A percentile compares a stretch with the other conserved stretches of the same genome.
Conservation (phyloP, 257 asterid species). For the Capsicum rhomboideum region DNA sequence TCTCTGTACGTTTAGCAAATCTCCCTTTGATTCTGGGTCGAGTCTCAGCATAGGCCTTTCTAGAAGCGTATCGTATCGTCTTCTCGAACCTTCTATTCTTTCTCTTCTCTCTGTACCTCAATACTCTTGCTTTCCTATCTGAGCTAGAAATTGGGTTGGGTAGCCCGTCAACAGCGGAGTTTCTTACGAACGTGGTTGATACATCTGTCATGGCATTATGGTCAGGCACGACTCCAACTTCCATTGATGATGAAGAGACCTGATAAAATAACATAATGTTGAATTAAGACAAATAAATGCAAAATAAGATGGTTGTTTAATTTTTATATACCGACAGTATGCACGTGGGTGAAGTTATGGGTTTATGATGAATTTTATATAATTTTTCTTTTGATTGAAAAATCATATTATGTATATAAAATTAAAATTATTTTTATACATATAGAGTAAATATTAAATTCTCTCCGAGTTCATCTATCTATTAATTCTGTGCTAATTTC, state of each 20-base stretch:
- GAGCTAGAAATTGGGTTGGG: conserved; percentile 36
- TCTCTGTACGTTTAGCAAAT: conserved; percentile 66
- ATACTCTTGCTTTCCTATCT: conserved; percentile 68
- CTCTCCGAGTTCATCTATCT: too few relatives aligned
- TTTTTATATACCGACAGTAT: not conserved
- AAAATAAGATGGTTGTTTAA: not conserved
- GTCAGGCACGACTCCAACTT: conserved; percentile 67
- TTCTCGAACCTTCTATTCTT: conserved; percentile 71
- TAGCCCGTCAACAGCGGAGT: conserved; percentile 6
- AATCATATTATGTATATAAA: too few relatives aligned
- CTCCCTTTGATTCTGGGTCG: conserved; percentile 78
- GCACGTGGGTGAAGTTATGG: too few relatives aligned
- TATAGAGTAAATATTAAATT: too few relatives aligned
- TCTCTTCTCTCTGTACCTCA: conserved; percentile 73
- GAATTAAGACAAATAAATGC: not conserved
- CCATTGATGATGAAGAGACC: conserved; percentile 71
- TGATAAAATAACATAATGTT: not conserved
- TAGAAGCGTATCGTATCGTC: conserved; percentile 71
- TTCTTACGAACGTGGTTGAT: conserved; percentile 19
- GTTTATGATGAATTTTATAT: too few relatives aligned
- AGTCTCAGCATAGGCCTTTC: conserved; percentile 85
- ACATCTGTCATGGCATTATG: conserved; percentile 41
- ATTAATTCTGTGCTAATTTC: too few relatives aligned
- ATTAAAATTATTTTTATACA: too few relatives aligned
- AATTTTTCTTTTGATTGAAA: too few relatives aligned